A percentile compares a stretch with the other conserved stretches of the same genome.
These are phyloP conservation scores for Lolium multiflorum DNA, from an alignment of 176 grass and related monocot genomes.

Conservation along the genomic window DNA sequence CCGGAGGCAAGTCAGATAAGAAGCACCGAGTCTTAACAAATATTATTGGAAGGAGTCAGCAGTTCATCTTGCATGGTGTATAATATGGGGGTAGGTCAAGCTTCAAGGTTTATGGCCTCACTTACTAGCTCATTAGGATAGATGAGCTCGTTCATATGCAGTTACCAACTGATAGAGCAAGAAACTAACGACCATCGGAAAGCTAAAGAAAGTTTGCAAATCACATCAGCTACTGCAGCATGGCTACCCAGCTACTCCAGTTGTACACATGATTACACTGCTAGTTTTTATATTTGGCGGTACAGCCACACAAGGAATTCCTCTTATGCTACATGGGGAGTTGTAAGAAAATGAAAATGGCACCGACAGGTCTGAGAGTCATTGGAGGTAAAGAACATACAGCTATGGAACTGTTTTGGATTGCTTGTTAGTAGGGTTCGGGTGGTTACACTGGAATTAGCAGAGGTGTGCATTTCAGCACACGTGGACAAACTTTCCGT, in stretches of 20 bases:
- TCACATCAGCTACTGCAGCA: not conserved
- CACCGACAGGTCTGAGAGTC: not conserved
- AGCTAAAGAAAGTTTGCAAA: not conserved
- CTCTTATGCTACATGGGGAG: not conserved
- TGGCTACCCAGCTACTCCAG: not conserved
- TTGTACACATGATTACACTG: not conserved
- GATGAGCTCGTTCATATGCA: not conserved
- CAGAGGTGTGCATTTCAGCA: not conserved
- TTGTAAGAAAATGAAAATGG: not conserved
- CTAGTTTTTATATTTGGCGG: not conserved
- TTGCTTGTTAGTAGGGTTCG: not conserved
- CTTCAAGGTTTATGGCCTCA: not conserved
- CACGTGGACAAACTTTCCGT: not conserved
- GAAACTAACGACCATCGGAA: not conserved
- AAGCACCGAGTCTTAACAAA: not conserved
- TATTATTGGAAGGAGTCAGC: not conserved
- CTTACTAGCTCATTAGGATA: not conserved
- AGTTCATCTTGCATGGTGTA: slow-evolving; percentile 10
- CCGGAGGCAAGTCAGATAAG: not conserved
- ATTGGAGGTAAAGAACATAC: too few species aligned
- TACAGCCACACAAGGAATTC: not conserved
- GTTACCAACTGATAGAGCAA: not conserved
- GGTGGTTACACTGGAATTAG: not conserved
- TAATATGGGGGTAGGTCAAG: not conserved
- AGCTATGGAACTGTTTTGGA: not conserved